Conservation (phyloP, 768 basidiomycete species). For the Auriculariales sp. region DNA sequence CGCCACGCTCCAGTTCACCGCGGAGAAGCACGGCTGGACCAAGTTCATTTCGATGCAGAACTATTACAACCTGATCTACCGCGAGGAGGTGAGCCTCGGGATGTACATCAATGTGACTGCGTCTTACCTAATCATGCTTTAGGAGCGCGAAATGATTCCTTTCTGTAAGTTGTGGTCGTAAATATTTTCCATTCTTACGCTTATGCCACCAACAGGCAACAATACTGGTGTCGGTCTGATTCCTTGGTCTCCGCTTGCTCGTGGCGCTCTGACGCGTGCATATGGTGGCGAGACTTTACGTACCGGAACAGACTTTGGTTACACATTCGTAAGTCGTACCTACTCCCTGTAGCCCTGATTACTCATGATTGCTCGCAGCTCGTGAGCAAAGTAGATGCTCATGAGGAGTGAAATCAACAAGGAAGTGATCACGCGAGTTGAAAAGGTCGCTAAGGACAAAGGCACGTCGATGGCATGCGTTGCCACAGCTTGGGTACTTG, state of each 20-base stretch:
- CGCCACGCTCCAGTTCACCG: slow-evolving; percentile 26
- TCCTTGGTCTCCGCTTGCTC: slow-evolving; percentile 32
- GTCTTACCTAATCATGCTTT: too few relatives aligned
- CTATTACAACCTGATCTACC: slow-evolving; percentile 37
- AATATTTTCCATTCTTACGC: background rate
- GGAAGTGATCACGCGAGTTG: slow-evolving; percentile 24
- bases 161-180: background rate
- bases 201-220: slow-evolving; percentile 12
- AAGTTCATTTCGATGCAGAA: slow-evolving; percentile 44
- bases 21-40: slow-evolving; percentile 31
- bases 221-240: slow-evolving; percentile 38
- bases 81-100: too few relatives aligned
- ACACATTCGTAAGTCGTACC: background rate
- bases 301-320: slow-evolving; percentile 7
- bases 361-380: slow-evolving; percentile 3
- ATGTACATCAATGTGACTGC: too few relatives aligned
- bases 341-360: background rate
- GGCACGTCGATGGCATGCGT: slow-evolving; percentile 29
- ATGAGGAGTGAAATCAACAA: slow-evolving; percentile 15
- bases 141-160: slow-evolving; percentile 9
- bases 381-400: slow-evolving; percentile 9
- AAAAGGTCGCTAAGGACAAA: slow-evolving; percentile 26
- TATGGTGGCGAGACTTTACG: background rate
- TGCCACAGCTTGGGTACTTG: slow-evolving; percentile 26
- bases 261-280: slow-evolving; percentile 25